Percentiles rank a stretch among this genome's conserved stretches.
Conservation (phyloP, 1,284 basidiomycete genomes). For the Naganishia sp. region DNA sequence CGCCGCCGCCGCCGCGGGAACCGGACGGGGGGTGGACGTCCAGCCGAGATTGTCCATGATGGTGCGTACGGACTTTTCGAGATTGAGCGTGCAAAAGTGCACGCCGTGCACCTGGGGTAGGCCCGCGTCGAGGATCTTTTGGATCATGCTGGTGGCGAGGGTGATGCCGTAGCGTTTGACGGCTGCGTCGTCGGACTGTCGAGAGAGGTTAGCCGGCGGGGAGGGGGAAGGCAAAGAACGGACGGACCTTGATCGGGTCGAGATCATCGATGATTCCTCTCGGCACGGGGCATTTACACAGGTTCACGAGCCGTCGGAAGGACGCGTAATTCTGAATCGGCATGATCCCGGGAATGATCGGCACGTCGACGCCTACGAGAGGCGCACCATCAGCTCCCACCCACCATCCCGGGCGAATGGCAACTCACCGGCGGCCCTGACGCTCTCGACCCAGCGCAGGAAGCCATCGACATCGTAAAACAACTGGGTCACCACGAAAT, state of each 20-base stretch:
- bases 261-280: constrained; percentile 67
- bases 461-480: constrained; percentile 94
- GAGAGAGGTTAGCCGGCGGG: constrained; percentile 39
- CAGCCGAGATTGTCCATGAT: constrained; percentile 79
- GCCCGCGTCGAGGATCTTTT: constrained; percentile 56
- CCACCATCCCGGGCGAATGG: not conserved
- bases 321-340: constrained; percentile 95
- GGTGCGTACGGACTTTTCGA: constrained; percentile 92
- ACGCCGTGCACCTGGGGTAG: constrained; percentile 68
- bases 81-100: constrained; percentile 95
- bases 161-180: constrained; percentile 86
- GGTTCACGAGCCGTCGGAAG: constrained; percentile 84
- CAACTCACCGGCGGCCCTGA: constrained; percentile 67
- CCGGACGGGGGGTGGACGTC: constrained; percentile 41
- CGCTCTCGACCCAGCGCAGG: constrained; percentile 70
- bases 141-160: constrained; percentile 75
- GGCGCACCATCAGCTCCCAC: constrained; percentile 28
- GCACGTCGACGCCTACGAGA: constrained; percentile 74
- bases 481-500: constrained; percentile 94
- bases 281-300: constrained; percentile 82
- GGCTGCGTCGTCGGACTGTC: constrained; percentile 80
- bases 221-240: constrained; percentile 36
- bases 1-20: constrained; percentile 25
- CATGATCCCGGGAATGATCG: constrained; percentile 95
- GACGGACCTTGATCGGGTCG: constrained; percentile 72